Percentiles rank a stretch among this genome's conserved stretches.
Evolutionary conservation across 1,284 basidiomycete genomes (phyloP).

Genomic region (Austroboletus niveus): DNA sequence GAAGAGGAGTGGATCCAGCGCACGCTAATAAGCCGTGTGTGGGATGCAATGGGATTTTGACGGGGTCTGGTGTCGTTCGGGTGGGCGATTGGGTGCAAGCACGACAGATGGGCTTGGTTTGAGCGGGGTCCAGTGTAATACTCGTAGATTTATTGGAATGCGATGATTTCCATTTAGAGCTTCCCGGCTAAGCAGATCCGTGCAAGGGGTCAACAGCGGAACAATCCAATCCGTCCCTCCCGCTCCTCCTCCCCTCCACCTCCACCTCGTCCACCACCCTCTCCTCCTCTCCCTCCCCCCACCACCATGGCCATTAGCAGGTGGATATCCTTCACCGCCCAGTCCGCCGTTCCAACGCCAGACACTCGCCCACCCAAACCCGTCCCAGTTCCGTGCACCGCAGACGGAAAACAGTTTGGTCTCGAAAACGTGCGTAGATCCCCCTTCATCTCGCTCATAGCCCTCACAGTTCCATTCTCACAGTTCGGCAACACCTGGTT

Average conservation of each 20-base stretch:
- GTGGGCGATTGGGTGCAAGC: conserved; percentile 61
- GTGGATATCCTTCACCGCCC: conserved; percentile 37
- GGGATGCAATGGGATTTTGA: conserved; percentile 58
- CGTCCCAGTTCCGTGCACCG: conserved; percentile 41
- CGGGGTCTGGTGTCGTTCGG: conserved; percentile 45
- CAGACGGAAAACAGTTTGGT: conserved; percentile 83
- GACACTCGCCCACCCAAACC: conserved; percentile 33
- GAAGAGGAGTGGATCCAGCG: conserved; percentile 51
- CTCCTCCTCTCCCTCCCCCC: conserved; percentile 2
- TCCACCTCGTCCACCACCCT: neutral
- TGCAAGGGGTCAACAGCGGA: neutral
- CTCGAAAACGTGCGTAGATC: conserved; percentile 81
- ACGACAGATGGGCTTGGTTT: conserved; percentile 37
- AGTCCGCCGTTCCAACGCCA: conserved; percentile 22
- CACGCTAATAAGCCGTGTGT: conserved; percentile 54
- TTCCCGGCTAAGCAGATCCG: neutral
- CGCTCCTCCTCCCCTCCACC: too few species aligned
- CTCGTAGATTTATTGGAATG: neutral
- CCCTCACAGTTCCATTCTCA: neutral
- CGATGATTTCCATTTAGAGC: neutral
- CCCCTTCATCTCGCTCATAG: neutral
- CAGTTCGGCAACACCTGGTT: conserved; percentile 85
- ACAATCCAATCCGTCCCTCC: neutral
- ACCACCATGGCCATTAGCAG: conserved; percentile 28
- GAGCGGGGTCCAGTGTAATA: neutral